Base-by-base conservation (phyloP, 2,329 filamentous ascomycete species). In the Xylaria sp. region DNA sequence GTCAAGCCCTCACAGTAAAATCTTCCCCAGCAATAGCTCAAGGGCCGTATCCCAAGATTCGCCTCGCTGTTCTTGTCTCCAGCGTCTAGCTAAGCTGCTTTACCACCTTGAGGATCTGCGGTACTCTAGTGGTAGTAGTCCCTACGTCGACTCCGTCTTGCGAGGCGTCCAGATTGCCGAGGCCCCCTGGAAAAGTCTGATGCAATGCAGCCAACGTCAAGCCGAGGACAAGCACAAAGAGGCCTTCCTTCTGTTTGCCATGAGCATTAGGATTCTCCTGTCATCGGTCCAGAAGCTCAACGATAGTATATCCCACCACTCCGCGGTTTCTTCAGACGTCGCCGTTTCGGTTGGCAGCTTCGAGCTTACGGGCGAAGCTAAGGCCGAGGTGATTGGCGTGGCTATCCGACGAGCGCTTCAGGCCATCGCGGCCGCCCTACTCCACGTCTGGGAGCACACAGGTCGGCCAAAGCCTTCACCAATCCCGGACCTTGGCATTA, bases 241-340 rank as follows among this genome's bases (percentile, higher is more conserved):
- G 18, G 51, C 57, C 9, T 54, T 59, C 19, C 52, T 58, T 4
- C 46, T 62, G 16, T 61, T 61, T 40, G 57, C 57, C 18, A 54
- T 59, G 44, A 61, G 52, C 39, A 58, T 63, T 20, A 53, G 57
- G 11, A 56, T 56, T 22, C 50, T 63, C 11, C 51, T 63, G 4
- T 55, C 48, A 6, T 21, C 22, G 8, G 40, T 55, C 21, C 44
- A 48, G 39, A 43, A 52, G 17, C 37, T 50, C 11, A 49, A 45
- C 20, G 2, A 34, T 24, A 53, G 39, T 24, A 53, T 16, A 16
- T 20, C 34, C 2, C 45, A 21, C 9, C 20, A 9, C 22, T 11
- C 29, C 9, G 43, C 18, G 19, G 24, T n/a, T n/a, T 16, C 43
- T n/a, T 49, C 45, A 13, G 48, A 39, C 44, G 40, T 54, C 7